Percentiles rank a stretch among this genome's conserved stretches.
phyloP scores from a whole-genome alignment of 2,329 filamentous ascomycete genomes.

The Parastagonospora nodorum region DNA sequence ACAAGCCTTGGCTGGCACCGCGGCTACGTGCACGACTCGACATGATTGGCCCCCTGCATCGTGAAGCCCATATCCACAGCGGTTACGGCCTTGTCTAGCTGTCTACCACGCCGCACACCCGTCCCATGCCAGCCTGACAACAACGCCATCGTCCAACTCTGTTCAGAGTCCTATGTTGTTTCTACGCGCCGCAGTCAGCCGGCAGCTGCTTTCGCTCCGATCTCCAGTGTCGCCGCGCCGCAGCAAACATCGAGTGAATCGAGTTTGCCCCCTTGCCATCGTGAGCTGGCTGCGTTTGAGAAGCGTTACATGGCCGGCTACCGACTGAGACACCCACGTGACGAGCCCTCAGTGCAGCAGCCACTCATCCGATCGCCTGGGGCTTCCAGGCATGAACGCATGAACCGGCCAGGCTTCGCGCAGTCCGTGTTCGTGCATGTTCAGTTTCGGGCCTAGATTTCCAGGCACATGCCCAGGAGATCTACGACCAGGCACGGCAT shows the following conservation, averaged over 20 bases:
- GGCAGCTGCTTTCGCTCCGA: conserved; percentile 4
- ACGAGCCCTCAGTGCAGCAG: conserved; percentile 14
- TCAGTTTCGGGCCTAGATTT: conserved; percentile 42
- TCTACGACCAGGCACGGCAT: conserved; percentile 20
- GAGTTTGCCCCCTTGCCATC: conserved; percentile 13
- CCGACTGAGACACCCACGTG: conserved; percentile 45
- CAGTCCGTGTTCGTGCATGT: conserved; percentile 36
- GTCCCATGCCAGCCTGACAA: conserved; percentile 35
- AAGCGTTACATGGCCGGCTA: conserved; percentile 44
- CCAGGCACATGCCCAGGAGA: conserved; percentile 27
- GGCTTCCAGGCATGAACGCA: conserved; percentile 43
- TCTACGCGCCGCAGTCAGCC: not conserved
- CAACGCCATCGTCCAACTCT: conserved; percentile 28
- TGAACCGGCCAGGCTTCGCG: conserved; percentile 31
- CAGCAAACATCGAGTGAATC: conserved; percentile 8
- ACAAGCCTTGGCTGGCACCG: conserved; percentile 37
- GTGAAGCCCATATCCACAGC: conserved; percentile 40
- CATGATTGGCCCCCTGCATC: conserved; percentile 37
- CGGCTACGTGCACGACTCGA: conserved; percentile 11
- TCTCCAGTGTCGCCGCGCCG: conserved; percentile 13
- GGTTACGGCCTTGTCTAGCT: conserved; percentile 20
- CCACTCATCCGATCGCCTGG: conserved; percentile 27
- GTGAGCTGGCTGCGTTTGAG: conserved; percentile 39
- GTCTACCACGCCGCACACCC: conserved; percentile 26
- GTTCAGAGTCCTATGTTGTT: conserved; percentile 9